Evolutionary conservation across 2,329 filamentous ascomycete species (phyloP).

Genomic region (Escovopsis weberi): DNA sequence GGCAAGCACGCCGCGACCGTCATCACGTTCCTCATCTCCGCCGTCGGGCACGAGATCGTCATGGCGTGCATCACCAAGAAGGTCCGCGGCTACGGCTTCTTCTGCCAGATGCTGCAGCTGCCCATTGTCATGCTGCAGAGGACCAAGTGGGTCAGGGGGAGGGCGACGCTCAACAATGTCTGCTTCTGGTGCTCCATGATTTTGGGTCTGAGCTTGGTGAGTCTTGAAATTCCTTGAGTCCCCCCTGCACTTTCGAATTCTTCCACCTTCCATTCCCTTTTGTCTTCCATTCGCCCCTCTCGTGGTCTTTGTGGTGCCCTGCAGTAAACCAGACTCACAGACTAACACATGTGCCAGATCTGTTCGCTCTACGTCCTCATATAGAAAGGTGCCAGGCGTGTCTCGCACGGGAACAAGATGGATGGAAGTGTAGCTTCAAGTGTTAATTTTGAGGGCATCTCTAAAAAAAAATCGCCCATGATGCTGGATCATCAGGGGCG

Average conservation of each 20-base stretch:
- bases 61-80: slow-evolving; percentile 99
- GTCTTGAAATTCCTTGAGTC: slow-evolving; percentile 14
- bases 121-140: slow-evolving; percentile 88
- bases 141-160: slow-evolving; percentile 58
- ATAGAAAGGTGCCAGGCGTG: slow-evolving; percentile 9
- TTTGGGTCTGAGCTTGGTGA: slow-evolving; percentile 63
- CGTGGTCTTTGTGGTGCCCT: not conserved
- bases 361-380: slow-evolving; percentile 40
- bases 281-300: not conserved
- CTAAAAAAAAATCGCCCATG: too few species aligned
- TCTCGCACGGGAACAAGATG: too few species aligned
- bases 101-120: slow-evolving; percentile 92
- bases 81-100: slow-evolving; percentile 80
- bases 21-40: slow-evolving; percentile 83
- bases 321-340: not conserved
- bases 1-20: slow-evolving; percentile 66
- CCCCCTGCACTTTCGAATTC: not conserved
- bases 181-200: slow-evolving; percentile 92
- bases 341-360: slow-evolving; percentile 20
- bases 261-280: not conserved
- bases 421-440: too few species aligned
- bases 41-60: slow-evolving; percentile 83
- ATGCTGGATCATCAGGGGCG: too few species aligned
- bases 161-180: slow-evolving; percentile 71
- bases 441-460: too few species aligned